Evolutionary conservation across 306 rosid genomes (phyloP).

Genomic region (Cicer pinnatifidum): DNA sequence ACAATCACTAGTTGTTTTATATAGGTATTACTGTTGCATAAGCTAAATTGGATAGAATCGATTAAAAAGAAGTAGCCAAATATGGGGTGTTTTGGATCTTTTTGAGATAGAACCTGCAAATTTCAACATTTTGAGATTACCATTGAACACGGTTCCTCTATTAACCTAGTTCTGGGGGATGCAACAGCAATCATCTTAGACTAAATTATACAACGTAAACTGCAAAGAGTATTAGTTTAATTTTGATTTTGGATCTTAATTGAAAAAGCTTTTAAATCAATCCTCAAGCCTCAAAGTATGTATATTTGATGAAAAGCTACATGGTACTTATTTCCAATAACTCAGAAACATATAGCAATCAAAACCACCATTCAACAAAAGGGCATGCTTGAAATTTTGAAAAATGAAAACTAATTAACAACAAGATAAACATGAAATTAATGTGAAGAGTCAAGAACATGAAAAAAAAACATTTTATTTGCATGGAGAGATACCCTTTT

Average conservation of each 20-base stretch:
- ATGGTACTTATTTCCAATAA: constrained; percentile 6
- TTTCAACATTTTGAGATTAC: background rate
- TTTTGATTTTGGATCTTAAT: background rate
- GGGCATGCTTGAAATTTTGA: background rate
- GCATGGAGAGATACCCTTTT: background rate
- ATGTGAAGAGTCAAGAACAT: background rate
- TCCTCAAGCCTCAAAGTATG: background rate
- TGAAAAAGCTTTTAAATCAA: background rate
- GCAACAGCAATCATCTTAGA: background rate
- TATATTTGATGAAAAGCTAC: background rate
- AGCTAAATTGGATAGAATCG: background rate
- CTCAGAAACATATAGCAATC: background rate
- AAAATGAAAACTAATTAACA: constrained; percentile 3
- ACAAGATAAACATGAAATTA: background rate
- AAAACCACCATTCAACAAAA: constrained; percentile 33
- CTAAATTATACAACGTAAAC: constrained; percentile 18
- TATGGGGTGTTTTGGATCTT: background rate
- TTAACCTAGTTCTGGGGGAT: constrained; percentile 11
- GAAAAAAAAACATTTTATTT: background rate
- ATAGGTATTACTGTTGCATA: background rate
- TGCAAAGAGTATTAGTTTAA: background rate
- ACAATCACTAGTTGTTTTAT: background rate
- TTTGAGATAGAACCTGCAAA: too few species aligned
- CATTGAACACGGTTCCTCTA: background rate
- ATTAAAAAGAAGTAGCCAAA: background rate